Conservation (phyloP, 441 rosid genomes). For the Breynia disticha region DNA sequence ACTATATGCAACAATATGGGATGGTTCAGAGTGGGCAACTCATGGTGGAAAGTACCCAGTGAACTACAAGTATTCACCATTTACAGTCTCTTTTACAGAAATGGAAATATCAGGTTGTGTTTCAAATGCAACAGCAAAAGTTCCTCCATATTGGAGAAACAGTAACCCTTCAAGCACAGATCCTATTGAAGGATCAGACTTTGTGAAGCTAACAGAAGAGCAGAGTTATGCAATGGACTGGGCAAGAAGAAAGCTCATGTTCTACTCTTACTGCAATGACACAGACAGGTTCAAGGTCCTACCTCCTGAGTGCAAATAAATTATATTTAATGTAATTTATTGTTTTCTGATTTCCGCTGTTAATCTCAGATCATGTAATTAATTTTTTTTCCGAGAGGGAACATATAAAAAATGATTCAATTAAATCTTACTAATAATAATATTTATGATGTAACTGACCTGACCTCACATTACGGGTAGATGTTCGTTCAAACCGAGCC, state of each 20-base stretch:
- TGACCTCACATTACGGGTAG: too few species aligned
- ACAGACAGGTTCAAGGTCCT: slow-evolving; percentile 49
- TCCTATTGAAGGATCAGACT: slow-evolving; percentile 61
- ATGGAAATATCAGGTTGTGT: slow-evolving; percentile 49
- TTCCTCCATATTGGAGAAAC: slow-evolving; percentile 33
- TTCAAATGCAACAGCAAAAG: slow-evolving; percentile 20
- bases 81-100: slow-evolving; percentile 51
- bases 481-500: too few species aligned
- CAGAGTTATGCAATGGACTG: slow-evolving; percentile 64
- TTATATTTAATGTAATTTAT: neutral
- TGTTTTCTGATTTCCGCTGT: neutral
- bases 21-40: slow-evolving; percentile 94
- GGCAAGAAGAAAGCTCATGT: slow-evolving; percentile 86
- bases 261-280: slow-evolving; percentile 81
- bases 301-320: slow-evolving; percentile 64
- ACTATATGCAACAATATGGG: slow-evolving; percentile 61
- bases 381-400: neutral
- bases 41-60: slow-evolving; percentile 91
- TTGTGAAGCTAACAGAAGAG: slow-evolving; percentile 45
- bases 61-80: slow-evolving; percentile 67
- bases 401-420: too few species aligned
- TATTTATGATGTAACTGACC: too few species aligned
- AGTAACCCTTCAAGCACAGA: slow-evolving; percentile 44
- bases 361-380: neutral
- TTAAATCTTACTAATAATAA: too few species aligned